phyloP scores from a whole-genome alignment of 2,329 filamentous ascomycete genomes.

The Fusarium kyushuense region DNA sequence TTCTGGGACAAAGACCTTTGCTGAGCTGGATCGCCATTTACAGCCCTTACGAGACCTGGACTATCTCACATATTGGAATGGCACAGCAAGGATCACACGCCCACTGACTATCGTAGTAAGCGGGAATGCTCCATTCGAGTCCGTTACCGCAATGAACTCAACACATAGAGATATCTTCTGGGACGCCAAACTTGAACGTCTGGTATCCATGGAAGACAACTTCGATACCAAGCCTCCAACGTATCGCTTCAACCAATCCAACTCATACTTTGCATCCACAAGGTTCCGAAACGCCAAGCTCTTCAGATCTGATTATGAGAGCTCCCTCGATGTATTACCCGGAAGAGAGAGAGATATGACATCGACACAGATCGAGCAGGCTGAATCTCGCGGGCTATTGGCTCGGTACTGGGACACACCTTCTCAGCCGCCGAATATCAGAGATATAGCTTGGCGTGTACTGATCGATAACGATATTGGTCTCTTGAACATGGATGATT shows the following conservation, averaged over 20 bases:
- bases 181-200: conserved; percentile 23
- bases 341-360: conserved; percentile 8
- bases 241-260: conserved; percentile 14
- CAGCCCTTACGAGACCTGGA: conserved; percentile 12
- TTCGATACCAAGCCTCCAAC: conserved; percentile 5
- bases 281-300: conserved; percentile 20
- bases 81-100: conserved; percentile 1
- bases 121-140: conserved; percentile 17
- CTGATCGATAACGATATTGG: conserved; percentile 15
- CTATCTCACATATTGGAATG: conserved; percentile 27
- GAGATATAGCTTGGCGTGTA: conserved; percentile 19
- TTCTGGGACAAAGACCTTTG: conserved; percentile 1
- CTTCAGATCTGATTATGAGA: not conserved
- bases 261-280: conserved; percentile 25
- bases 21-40: not conserved
- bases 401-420: conserved; percentile 24
- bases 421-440: conserved; percentile 14
- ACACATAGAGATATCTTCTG: conserved; percentile 26
- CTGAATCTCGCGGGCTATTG: conserved; percentile 12
- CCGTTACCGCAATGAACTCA: not conserved
- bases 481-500: conserved; percentile 20
- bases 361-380: conserved; percentile 18
- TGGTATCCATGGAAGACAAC: conserved; percentile 1
- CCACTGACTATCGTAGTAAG: conserved; percentile 20
- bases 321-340: not conserved